These are phyloP conservation scores for Aspergillus saccharolyticus DNA, from an alignment of 495 filamentous ascomycete genomes.

Conservation along the genomic window DNA sequence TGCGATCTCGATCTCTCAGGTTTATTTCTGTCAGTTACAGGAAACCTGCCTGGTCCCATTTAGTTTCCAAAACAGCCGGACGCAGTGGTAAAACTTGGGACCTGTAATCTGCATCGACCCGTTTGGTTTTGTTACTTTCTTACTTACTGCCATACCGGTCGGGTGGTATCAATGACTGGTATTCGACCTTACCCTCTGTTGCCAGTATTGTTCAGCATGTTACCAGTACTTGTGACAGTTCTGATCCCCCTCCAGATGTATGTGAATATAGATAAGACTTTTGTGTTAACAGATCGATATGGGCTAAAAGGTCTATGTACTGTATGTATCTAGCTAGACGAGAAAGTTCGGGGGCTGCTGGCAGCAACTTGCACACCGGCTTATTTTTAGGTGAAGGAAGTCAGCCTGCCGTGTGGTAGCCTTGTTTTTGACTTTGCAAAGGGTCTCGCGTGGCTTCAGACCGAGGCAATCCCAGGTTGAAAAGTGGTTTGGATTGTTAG, in stretches of 20 bases:
- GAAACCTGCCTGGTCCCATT: no score
- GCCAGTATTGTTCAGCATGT: not conserved
- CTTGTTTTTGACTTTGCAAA: slow-evolving; percentile 9
- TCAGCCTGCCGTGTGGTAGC: slow-evolving; percentile 8
- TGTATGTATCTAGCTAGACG: no score
- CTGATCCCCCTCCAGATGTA: not conserved
- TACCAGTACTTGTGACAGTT: not conserved
- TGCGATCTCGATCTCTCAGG: no score
- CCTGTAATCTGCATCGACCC: not conserved
- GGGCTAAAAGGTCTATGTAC: not conserved
- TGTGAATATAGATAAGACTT: not conserved
- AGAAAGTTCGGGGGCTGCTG: not conserved
- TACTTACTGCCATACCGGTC: not conserved
- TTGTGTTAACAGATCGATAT: not conserved
- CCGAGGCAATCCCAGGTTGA: not conserved
- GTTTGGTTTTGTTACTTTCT: no score
- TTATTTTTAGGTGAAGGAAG: slow-evolving; percentile 2
- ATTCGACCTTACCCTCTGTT: not conserved
- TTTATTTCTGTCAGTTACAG: no score
- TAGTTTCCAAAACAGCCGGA: not conserved
- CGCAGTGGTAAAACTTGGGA: not conserved
- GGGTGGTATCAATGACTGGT: not conserved
- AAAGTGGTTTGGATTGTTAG: no score
- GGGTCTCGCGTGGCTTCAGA: not conserved
- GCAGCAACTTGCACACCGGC: not conserved